Evolutionary conservation across 2,329 filamentous ascomycete genomes (phyloP), one percentile per base, ranked within the genome.

Genomic region (Colletotrichum agaves): DNA sequence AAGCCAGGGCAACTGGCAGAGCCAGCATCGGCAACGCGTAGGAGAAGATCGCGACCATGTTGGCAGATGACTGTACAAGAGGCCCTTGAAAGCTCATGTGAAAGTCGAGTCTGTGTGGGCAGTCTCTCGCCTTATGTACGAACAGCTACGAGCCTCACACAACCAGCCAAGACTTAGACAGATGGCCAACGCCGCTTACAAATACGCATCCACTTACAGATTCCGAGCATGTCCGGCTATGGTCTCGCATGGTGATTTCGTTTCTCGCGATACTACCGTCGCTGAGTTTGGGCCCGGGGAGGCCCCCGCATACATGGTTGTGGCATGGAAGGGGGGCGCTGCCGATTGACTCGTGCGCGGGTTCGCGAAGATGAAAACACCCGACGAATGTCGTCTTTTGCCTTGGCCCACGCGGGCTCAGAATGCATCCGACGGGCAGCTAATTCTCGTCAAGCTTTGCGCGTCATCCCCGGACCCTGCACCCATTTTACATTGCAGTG

Each of bases 11-110:
- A 5, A 35, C 44, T 10, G 63, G 63, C 31, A 67, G n/a, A 11
- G 63, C 63, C 59, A 67, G 37, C 10, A 67, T 23, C 7, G 63
- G 59, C 37, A 67, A 19, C 5, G 44, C 5, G 27, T 43, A 13
- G 13, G 49, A 39, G 41, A 50, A 17, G 33, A 39, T 33, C 15
- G 46, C 33, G 13, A 43, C 19, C 57, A 60, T 60, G n/a, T n/a
- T 50, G 44, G 12, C 5, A 4, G 17, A 53, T 13, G 23, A 58
- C 5, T 5, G 27, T 15, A 3, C 1, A 6, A 11, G 21, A 57
- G 1, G 46, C 2, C 13, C 0, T 11, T 3, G n/a, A 27, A 31
- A 50, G 13, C 2, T 27, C 23, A n/a, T 4, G 0, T 17, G n/a
- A 7, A 11, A 23, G 12, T 0, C 8, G 5, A 3, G 0, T 15